phyloP scores from a whole-genome alignment of 306 rosid species.

The Comarum palustre region DNA sequence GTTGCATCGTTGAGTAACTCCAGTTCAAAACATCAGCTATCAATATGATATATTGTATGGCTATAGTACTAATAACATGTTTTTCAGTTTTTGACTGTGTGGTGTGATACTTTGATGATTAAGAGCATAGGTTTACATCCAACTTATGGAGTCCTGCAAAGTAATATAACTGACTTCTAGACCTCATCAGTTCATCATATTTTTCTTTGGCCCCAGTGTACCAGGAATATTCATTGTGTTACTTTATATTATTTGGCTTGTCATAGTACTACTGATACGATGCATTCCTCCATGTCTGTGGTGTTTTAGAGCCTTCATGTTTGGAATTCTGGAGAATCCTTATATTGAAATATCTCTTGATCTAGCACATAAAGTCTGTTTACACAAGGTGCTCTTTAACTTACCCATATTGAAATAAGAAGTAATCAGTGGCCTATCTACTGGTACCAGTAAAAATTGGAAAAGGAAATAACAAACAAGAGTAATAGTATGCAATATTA shows the following conservation, averaged over 20 bases:
- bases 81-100: background rate
- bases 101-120: background rate
- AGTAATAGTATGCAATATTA: slow-evolving; percentile 18
- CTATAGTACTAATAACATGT: background rate
- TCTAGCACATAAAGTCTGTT: background rate
- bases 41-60: background rate
- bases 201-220: background rate
- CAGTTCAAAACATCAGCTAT: background rate
- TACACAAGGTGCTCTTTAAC: background rate
- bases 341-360: background rate
- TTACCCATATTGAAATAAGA: background rate
- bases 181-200: background rate
- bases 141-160: background rate
- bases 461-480: slow-evolving; percentile 6
- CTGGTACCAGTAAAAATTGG: slow-evolving; percentile 3
- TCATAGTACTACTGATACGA: background rate
- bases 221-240: background rate
- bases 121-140: background rate
- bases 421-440: background rate
- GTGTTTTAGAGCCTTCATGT: slow-evolving; percentile 1
- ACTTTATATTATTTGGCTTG: background rate
- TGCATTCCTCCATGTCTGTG: slow-evolving; percentile 4
- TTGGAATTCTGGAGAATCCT: slow-evolving; percentile 12
- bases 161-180: background rate
- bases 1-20: background rate